phyloP scores from a whole-genome alignment of 495 filamentous ascomycete genomes.

The Ramalina peruviana region DNA sequence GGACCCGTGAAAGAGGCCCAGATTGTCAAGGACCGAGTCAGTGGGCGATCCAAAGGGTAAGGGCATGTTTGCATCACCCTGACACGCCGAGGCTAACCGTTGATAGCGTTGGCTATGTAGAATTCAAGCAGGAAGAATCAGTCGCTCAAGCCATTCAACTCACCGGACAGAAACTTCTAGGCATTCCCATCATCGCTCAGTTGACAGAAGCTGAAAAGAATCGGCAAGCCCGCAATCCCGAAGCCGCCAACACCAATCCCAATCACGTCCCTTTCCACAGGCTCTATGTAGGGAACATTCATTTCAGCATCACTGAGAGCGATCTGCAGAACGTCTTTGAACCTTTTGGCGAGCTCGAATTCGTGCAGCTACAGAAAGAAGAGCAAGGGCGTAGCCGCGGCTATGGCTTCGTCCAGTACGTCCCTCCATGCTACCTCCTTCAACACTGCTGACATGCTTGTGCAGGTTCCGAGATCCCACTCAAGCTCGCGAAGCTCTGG shows the following conservation, averaged over 20 bases:
- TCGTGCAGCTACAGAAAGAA: slow-evolving; percentile 93
- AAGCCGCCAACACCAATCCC: slow-evolving; percentile 46
- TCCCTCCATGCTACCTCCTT: slow-evolving; percentile 13
- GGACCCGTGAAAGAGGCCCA: slow-evolving; percentile 95
- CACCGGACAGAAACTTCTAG: slow-evolving; percentile 96
- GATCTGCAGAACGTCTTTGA: slow-evolving; percentile 95
- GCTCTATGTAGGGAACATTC: slow-evolving; percentile 98
- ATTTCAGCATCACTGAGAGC: slow-evolving; percentile 97
- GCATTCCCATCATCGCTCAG: slow-evolving; percentile 96
- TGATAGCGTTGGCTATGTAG: slow-evolving; percentile 90
- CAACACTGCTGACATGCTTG: not conserved
- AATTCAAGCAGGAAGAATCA: slow-evolving; percentile 94
- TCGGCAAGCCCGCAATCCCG: slow-evolving; percentile 79
- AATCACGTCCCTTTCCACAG: slow-evolving; percentile 90
- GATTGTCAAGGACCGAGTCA: slow-evolving; percentile 97
- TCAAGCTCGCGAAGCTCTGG: slow-evolving; percentile 82
- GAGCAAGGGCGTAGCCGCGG: slow-evolving; percentile 82
- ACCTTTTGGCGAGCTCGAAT: slow-evolving; percentile 95
- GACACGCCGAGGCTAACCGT: slow-evolving; percentile 20
- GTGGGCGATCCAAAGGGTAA: slow-evolving; percentile 94
- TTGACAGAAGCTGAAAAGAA: slow-evolving; percentile 99
- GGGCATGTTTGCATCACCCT: slow-evolving; percentile 18
- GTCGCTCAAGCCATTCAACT: slow-evolving; percentile 90
- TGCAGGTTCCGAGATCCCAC: slow-evolving; percentile 79
- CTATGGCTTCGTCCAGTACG: slow-evolving; percentile 98